Evolutionary conservation across 805 yeast species (phyloP).

Genomic region (Priceomyces fermenticarens): DNA sequence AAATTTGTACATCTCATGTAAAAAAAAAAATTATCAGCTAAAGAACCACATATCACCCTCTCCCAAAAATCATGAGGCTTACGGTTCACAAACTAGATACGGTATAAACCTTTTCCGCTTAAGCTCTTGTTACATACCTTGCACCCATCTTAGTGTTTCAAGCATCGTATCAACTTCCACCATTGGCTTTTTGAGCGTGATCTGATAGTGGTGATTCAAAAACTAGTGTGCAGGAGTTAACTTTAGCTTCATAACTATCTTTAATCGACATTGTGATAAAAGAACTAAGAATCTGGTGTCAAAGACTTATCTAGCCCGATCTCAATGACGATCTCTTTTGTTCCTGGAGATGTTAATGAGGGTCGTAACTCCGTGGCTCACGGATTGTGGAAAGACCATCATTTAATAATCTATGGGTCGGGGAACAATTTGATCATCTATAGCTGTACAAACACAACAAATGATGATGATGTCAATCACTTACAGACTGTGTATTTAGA

Average conservation of each 20-base stretch:
- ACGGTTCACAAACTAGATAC: no score
- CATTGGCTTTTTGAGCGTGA: neutral
- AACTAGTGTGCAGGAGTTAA: neutral
- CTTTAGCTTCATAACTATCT: neutral
- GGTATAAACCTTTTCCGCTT: no score
- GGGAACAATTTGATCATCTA: slow-evolving; percentile 76
- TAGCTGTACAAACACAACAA: slow-evolving; percentile 15
- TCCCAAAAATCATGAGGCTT: no score
- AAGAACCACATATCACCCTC: no score
- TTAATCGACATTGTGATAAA: no score
- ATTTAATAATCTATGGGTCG: slow-evolving; percentile 73
- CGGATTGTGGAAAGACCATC: slow-evolving; percentile 62
- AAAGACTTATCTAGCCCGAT: neutral
- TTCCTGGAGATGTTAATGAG: slow-evolving; percentile 83
- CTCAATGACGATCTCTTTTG: slow-evolving; percentile 60
- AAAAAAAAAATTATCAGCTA: neutral
- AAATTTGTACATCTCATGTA: neutral
- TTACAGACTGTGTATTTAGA: slow-evolving; percentile 77
- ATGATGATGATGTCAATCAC: slow-evolving; percentile 17
- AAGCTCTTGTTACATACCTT: neutral
- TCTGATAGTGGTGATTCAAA: neutral
- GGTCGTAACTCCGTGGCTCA: slow-evolving; percentile 54
- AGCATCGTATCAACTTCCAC: no score
- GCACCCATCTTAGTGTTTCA: slow-evolving; percentile 1
- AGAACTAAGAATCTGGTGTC: neutral